Evolutionary conservation across 352 stramenopile species (phyloP).

Genomic region (Phytophthora capsici): DNA sequence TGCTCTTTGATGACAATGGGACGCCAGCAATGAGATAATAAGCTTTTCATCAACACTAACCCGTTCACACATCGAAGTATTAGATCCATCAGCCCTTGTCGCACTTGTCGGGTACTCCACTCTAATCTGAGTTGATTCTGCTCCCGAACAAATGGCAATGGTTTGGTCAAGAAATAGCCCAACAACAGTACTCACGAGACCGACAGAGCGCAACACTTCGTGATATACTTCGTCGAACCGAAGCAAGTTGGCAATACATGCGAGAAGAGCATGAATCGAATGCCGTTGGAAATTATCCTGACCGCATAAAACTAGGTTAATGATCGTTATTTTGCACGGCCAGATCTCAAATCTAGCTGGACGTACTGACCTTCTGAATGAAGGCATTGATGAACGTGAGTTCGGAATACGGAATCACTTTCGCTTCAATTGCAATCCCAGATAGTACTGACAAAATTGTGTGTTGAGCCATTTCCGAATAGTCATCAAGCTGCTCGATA

Average conservation of each 20-base stretch:
- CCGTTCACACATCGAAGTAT: constrained; percentile 21
- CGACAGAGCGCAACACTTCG: constrained; percentile 42
- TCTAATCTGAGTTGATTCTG: constrained; percentile 46
- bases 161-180: constrained; percentile 53
- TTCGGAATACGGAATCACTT: constrained; percentile 60
- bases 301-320: constrained; percentile 16
- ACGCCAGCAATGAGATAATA: constrained; percentile 50
- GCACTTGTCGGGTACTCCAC: constrained; percentile 58
- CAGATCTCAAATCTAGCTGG: background rate
- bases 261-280: constrained; percentile 47
- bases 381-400: constrained; percentile 43
- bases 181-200: constrained; percentile 47
- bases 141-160: constrained; percentile 30
- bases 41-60: constrained; percentile 38
- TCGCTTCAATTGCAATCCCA: constrained; percentile 62
- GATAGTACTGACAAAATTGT: constrained; percentile 62
- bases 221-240: constrained; percentile 56
- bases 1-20: constrained; percentile 57
- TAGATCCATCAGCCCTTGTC: constrained; percentile 35
- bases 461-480: constrained; percentile 57
- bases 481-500: constrained; percentile 49
- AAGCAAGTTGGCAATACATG: constrained; percentile 47
- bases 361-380: constrained; percentile 34
- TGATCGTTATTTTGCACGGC: constrained; percentile 1
- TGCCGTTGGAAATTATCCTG: constrained; percentile 27